Conservation (phyloP, 768 basidiomycete species). For the Lactarius vividus region DNA sequence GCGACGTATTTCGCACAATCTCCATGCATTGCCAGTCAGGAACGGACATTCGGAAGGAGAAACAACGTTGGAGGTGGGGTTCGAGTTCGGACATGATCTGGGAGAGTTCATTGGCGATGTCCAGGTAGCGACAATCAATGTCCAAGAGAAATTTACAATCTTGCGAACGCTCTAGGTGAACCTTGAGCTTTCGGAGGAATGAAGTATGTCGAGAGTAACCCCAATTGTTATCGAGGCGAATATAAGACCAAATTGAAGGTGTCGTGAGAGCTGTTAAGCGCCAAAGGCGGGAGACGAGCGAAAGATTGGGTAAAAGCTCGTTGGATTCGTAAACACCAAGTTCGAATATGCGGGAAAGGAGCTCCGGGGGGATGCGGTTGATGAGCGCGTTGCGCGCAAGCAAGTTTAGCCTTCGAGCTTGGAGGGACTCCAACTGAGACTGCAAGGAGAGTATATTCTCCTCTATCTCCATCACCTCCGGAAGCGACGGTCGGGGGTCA, state of each 20-base stretch:
- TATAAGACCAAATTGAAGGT: slow-evolving; percentile 34
- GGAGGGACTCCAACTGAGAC: slow-evolving; percentile 29
- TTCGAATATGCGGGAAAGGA: slow-evolving; percentile 35
- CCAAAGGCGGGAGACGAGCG: slow-evolving; percentile 34
- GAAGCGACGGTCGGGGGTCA: slow-evolving; percentile 30
- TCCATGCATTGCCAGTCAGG: slow-evolving; percentile 34
- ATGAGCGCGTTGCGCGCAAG: slow-evolving; percentile 33
- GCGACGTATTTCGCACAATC: slow-evolving; percentile 28
- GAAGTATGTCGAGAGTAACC: slow-evolving; percentile 29
- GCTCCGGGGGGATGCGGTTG: slow-evolving; percentile 31
- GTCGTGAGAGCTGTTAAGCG: slow-evolving; percentile 30
- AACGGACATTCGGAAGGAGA: slow-evolving; percentile 33
- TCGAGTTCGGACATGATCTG: slow-evolving; percentile 31
- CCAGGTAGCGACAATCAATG: slow-evolving; percentile 33
- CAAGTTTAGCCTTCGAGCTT: slow-evolving; percentile 27
- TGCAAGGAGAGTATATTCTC: slow-evolving; percentile 31
- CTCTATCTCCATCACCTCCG: slow-evolving; percentile 32
- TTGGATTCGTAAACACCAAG: slow-evolving; percentile 32
- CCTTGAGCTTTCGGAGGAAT: slow-evolving; percentile 32
- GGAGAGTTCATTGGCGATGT: slow-evolving; percentile 28
- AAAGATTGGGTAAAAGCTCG: slow-evolving; percentile 29
- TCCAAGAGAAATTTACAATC: slow-evolving; percentile 33
- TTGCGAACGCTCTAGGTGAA: slow-evolving; percentile 32
- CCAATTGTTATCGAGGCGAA: slow-evolving; percentile 32
- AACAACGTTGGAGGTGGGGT: slow-evolving; percentile 35